These are phyloP conservation scores for Backusella tarrabulga DNA, from an alignment of 192 early-diverging fungal genomes.

Conservation along the genomic window DNA sequence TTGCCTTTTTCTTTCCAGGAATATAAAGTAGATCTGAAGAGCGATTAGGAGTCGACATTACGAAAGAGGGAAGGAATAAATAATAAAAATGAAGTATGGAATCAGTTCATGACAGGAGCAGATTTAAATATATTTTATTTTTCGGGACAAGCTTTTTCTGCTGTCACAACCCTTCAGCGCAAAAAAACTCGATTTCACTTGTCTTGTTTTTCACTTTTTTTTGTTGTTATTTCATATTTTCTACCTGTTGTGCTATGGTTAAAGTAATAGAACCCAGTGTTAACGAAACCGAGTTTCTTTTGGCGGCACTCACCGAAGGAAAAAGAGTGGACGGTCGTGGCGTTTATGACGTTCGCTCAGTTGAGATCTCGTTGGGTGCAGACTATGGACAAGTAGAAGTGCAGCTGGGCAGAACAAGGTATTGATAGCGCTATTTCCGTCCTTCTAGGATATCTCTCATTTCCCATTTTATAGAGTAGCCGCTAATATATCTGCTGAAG, in stretches of 20 bases:
- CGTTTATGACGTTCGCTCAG: slow-evolving; percentile 68
- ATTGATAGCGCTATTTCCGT: neutral
- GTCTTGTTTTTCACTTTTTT: neutral
- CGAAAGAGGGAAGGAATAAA: neutral
- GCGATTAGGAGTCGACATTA: neutral
- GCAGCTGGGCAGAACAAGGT: slow-evolving; percentile 80
- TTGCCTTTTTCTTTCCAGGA: slow-evolving; percentile 10
- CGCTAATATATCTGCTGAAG: slow-evolving; percentile 68
- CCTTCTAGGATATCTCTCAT: neutral
- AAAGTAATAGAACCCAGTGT: slow-evolving; percentile 38
- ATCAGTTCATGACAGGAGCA: neutral
- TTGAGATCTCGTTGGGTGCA: slow-evolving; percentile 66
- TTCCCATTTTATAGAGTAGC: slow-evolving; percentile 45
- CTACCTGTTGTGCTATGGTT: slow-evolving; percentile 23
- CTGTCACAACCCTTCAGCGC: neutral
- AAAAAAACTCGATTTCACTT: neutral
- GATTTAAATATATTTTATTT: neutral
- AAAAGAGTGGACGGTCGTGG: slow-evolving; percentile 79
- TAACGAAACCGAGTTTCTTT: slow-evolving; percentile 77
- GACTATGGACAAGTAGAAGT: slow-evolving; percentile 76
- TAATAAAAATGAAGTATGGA: neutral
- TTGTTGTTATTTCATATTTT: neutral
- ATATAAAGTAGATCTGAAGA: slow-evolving; percentile 20
- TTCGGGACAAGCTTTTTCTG: neutral
- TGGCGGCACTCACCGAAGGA: slow-evolving; percentile 66